Evolutionary conservation across 306 rosid species (phyloP), one percentile per base, ranked within the genome.

Genomic region (Bauhinia variegata): DNA sequence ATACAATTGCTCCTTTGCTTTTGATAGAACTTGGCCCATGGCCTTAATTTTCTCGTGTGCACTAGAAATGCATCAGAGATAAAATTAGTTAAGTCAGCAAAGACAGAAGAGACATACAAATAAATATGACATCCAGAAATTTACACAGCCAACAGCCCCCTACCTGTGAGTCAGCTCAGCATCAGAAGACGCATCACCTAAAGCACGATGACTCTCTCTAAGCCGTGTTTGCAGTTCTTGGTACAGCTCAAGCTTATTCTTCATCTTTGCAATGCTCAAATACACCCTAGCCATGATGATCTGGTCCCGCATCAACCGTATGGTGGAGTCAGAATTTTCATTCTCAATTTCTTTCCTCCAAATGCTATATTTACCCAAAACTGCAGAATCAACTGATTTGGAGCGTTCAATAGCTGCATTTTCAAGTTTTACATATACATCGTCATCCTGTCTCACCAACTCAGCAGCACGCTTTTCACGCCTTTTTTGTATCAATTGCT

Each of bases 311-410:
- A 95, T 83, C 77, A 90, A 74, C 61, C 95, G 91, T 63, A 88
- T 89, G 1, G 82, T 88, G 54, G 86, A 83, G 78, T 90, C 97
- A 32, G 72, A 74, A 74, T 85, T 88, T 62, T 86, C 93, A 65
- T 82, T 85, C 71, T 88, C 95, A 49, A 67, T 75, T 82, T 95
- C 96, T 82, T 77, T 93, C 89, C 96, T 95, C 97, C 99, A 88
- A 49, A 85, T 74, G 87, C 80, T 95, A 85, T 95, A 95, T 78
- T 90, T 93, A 30, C 96, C 99, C 5, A 88, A 78, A 53, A 90
- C 80, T 15, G 96, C 80, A 49, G 89, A 83, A 78, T 85, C 92
- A 65, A 88, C 92, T 56, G 91, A 85, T 77, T 74, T 82, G 28
- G 97, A 95, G 58, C 82, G 99, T 59, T 90, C 91, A 71, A 95